A percentile compares a stretch with the other conserved stretches of the same genome.
Evolutionary conservation across 164 flowering plant genomes (phyloP).

Genomic region (Warburgia ugandensis): DNA sequence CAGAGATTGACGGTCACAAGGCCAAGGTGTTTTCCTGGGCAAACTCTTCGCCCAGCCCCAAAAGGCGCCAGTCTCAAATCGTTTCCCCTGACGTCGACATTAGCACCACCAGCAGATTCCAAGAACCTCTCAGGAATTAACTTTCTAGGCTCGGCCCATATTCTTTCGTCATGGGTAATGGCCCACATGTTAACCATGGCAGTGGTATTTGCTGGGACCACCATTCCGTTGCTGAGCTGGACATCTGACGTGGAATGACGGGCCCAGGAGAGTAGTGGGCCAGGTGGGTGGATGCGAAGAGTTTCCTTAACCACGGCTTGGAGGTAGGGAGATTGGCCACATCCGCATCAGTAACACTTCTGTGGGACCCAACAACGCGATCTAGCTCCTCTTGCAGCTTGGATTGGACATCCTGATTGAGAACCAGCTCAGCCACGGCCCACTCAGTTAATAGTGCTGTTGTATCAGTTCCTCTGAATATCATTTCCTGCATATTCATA

Average conservation of each 20-base stretch:
- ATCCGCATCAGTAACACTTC: constrained; percentile 25
- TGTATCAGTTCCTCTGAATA: constrained; percentile 61
- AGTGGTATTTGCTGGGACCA: constrained; percentile 42
- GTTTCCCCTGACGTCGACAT: constrained; percentile 37
- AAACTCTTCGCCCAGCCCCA: constrained; percentile 55
- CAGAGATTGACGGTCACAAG: constrained; percentile 35
- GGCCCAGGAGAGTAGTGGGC: constrained; percentile 53
- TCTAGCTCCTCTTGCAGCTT: constrained; percentile 35
- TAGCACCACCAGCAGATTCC: constrained; percentile 20
- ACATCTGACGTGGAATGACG: constrained; percentile 40
- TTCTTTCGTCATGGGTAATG: constrained; percentile 39
- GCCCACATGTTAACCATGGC: constrained; percentile 89
- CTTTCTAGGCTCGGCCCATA: constrained; percentile 35
- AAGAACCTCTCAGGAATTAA: constrained; percentile 50
- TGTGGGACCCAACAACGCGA: constrained; percentile 11
- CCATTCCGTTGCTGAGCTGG: constrained; percentile 42
- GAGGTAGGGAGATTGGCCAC: constrained; percentile 29
- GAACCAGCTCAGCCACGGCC: constrained; percentile 41
- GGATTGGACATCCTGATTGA: constrained; percentile 34
- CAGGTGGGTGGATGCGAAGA: constrained; percentile 49
- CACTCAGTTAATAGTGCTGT: constrained; percentile 44
- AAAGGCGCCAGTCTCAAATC: constrained; percentile 59
- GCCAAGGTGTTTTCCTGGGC: constrained; percentile 47
- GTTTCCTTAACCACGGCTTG: constrained; percentile 41
- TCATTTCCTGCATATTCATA: too few relatives aligned